Conservation (phyloP, 768 basidiomycete genomes). For the Myochromella boudieri region DNA sequence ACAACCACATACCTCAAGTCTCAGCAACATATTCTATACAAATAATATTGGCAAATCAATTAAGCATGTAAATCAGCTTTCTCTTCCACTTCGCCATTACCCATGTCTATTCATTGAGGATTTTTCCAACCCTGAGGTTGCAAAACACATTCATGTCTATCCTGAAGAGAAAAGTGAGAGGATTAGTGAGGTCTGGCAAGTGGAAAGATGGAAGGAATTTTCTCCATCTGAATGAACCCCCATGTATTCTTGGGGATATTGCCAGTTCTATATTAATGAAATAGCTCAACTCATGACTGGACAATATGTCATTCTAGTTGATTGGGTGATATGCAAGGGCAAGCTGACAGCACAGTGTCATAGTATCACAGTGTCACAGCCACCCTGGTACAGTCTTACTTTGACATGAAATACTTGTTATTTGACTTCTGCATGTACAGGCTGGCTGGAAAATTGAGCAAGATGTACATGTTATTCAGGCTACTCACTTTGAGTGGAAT, state of each 20-base stretch:
- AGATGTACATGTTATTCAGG: neutral
- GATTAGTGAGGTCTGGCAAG: conserved; percentile 3
- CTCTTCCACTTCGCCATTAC: neutral
- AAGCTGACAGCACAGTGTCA: neutral
- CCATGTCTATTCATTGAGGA: conserved; percentile 1
- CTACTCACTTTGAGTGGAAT: neutral
- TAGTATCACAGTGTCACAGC: too few relatives aligned
- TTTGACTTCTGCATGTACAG: neutral
- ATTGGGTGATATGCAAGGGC: conserved; percentile 18
- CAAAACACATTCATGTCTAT: conserved; percentile 20
- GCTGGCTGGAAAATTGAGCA: neutral
- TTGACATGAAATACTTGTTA: too few relatives aligned
- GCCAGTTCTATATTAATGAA: conserved; percentile 27
- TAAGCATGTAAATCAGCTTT: neutral
- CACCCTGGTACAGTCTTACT: too few relatives aligned
- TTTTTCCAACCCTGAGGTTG: conserved; percentile 16
- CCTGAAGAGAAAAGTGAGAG: conserved; percentile 18
- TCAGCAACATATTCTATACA: neutral
- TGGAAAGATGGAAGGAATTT: conserved; percentile 9
- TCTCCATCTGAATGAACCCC: conserved; percentile 10
- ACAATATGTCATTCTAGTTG: conserved; percentile 16
- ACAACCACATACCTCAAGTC: neutral
- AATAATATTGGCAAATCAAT: neutral
- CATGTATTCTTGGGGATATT: conserved; percentile 14
- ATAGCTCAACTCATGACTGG: conserved; percentile 16